A percentile compares a stretch with the other conserved stretches of the same genome.
phyloP scores from a whole-genome alignment of 1,284 basidiomycete species.

The Coniferiporia sulphurascens region DNA sequence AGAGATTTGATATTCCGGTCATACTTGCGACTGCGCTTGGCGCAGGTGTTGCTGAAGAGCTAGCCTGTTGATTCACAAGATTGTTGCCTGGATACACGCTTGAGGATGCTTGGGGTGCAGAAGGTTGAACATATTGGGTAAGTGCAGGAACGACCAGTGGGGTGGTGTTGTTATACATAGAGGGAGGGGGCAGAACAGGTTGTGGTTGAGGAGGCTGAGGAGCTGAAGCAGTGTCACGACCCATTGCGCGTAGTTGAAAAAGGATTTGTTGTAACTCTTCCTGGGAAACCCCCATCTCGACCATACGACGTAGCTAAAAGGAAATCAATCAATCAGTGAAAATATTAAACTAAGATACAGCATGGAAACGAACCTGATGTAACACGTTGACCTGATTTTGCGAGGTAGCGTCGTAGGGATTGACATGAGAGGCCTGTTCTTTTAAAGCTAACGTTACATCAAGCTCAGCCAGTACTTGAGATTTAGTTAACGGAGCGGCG shows the following conservation, averaged over 20 bases:
- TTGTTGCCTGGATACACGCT: slow-evolving; percentile 21
- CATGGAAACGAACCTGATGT: slow-evolving; percentile 55
- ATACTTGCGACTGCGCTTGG: slow-evolving; percentile 13
- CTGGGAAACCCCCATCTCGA: slow-evolving; percentile 76
- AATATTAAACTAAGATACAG: not conserved
- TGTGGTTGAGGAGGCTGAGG: slow-evolving; percentile 32
- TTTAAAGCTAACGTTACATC: slow-evolving; percentile 75
- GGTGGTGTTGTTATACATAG: slow-evolving; percentile 21
- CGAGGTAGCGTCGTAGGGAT: slow-evolving; percentile 59
- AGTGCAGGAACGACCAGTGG: slow-evolving; percentile 19
- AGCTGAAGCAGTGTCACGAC: slow-evolving; percentile 36
- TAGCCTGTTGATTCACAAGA: slow-evolving; percentile 19
- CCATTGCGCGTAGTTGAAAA: slow-evolving; percentile 64
- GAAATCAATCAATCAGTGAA: slow-evolving; percentile 16
- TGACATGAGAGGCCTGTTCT: slow-evolving; percentile 58
- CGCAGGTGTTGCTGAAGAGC: slow-evolving; percentile 11
- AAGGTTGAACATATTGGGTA: slow-evolving; percentile 26
- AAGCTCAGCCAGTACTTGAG: slow-evolving; percentile 75
- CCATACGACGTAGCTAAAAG: slow-evolving; percentile 65
- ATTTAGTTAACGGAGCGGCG: slow-evolving; percentile 51
- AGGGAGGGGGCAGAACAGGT: slow-evolving; percentile 21
- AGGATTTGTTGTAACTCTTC: slow-evolving; percentile 80
- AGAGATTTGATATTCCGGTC: slow-evolving; percentile 51
- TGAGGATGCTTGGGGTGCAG: slow-evolving; percentile 24
- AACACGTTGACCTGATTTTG: slow-evolving; percentile 67